Percentiles rank a stretch among this genome's conserved stretches.
Conservation (phyloP, 257 asterid genomes). For the Solanum peruvianum region DNA sequence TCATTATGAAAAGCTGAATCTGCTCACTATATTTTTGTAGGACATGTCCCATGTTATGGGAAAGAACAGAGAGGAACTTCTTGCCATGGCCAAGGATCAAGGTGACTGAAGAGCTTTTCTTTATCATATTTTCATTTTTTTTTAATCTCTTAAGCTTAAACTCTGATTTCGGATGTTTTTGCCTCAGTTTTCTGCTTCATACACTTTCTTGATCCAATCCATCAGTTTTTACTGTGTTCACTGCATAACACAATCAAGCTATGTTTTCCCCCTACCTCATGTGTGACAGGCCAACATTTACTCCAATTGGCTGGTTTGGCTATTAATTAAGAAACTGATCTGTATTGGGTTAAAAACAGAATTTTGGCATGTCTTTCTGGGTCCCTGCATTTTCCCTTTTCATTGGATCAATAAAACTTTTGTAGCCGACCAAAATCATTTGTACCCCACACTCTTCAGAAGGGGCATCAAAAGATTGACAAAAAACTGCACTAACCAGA, state of each 20-base stretch:
- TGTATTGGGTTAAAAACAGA: neutral
- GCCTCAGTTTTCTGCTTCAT: neutral
- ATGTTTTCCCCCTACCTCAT: neutral
- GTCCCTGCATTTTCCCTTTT: neutral
- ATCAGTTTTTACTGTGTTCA: neutral
- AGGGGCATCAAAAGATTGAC: neutral
- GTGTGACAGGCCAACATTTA: neutral
- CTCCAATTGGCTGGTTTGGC: neutral
- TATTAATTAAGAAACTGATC: neutral
- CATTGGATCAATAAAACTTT: neutral
- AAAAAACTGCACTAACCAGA: neutral
- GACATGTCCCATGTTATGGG: constrained; percentile 99
- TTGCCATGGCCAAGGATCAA: constrained; percentile 83
- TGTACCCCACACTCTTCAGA: neutral
- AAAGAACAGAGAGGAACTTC: constrained; percentile 90
- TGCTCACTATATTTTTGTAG: constrained; percentile 29
- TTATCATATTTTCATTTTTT: neutral
- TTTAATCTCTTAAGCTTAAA: neutral
- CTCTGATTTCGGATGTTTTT: neutral
- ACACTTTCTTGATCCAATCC: neutral
- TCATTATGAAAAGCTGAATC: neutral
- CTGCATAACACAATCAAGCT: neutral
- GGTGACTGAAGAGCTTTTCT: constrained; percentile 44
- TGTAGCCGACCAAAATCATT: neutral
- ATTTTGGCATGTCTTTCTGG: neutral